Percentiles rank a stretch among this genome's conserved stretches.
Conservation (phyloP, 1,139 yeast species). For the Chernovozyma aurita region DNA sequence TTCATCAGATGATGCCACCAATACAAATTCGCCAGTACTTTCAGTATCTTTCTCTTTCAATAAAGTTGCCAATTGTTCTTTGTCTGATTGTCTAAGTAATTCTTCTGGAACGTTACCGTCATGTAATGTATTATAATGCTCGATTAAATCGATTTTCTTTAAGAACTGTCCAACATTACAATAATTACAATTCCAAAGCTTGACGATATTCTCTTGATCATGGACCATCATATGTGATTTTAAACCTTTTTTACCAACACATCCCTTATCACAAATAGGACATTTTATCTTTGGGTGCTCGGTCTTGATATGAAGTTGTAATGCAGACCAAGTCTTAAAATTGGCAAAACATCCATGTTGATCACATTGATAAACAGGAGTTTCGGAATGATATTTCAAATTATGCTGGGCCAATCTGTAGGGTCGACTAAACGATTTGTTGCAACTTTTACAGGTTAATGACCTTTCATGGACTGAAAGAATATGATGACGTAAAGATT, state of each 20-base stretch:
- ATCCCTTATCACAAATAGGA: slow-evolving; percentile 61
- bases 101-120: slow-evolving; percentile 38
- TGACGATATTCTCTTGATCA: slow-evolving; percentile 45
- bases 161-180: slow-evolving; percentile 38
- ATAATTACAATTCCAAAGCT: slow-evolving; percentile 59
- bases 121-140: slow-evolving; percentile 42
- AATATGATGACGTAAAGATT: slow-evolving; percentile 71
- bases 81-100: slow-evolving; percentile 24
- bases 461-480: slow-evolving; percentile 55
- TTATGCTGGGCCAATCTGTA: slow-evolving; percentile 59
- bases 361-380: slow-evolving; percentile 60
- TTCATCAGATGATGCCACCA: slow-evolving; percentile 10
- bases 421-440: slow-evolving; percentile 56
- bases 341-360: slow-evolving; percentile 53
- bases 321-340: slow-evolving; percentile 73
- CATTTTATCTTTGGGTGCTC: slow-evolving; percentile 74
- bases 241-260: slow-evolving; percentile 71
- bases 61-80: slow-evolving; percentile 18
- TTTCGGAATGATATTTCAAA: slow-evolving; percentile 52
- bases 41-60: slow-evolving; percentile 14
- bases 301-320: slow-evolving; percentile 66
- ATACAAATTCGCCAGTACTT: slow-evolving; percentile 4
- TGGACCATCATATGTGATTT: slow-evolving; percentile 65
- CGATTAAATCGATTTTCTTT: slow-evolving; percentile 31
- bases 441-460: slow-evolving; percentile 55